These are phyloP conservation scores for Cucurbita argyrosperma DNA, from an alignment of 306 rosid species.

Conservation along the genomic window DNA sequence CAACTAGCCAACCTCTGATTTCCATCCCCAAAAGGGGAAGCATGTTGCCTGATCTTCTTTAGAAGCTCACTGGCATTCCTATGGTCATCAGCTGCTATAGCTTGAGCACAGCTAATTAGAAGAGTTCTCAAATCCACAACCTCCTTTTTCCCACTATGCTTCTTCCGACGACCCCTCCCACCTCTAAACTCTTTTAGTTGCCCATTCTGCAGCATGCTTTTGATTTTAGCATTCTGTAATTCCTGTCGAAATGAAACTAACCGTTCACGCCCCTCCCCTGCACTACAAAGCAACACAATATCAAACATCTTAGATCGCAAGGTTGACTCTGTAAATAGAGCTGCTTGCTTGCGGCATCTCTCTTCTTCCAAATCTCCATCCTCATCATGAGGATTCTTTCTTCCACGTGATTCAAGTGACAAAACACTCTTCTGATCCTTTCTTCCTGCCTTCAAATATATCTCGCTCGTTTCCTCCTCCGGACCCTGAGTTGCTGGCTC, in stretches of 20 bases:
- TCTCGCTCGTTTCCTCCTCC: constrained; percentile 12
- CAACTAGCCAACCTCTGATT: constrained; percentile 75
- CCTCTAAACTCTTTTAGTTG: constrained; percentile 27
- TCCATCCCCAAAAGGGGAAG: constrained; percentile 69
- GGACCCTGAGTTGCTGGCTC: constrained; percentile 12
- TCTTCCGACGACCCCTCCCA: constrained; percentile 60
- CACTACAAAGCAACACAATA: constrained; percentile 38
- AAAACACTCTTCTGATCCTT: constrained; percentile 20
- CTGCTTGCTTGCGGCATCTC: constrained; percentile 68
- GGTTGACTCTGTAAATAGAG: constrained; percentile 50
- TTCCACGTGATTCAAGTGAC: constrained; percentile 27
- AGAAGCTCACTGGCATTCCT: constrained; percentile 54
- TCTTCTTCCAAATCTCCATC: constrained; percentile 43
- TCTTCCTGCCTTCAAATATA: constrained; percentile 31
- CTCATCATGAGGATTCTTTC: constrained; percentile 37
- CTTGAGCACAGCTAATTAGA: constrained; percentile 68
- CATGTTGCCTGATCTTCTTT: constrained; percentile 59
- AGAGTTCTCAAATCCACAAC: constrained; percentile 86
- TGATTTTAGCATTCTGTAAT: constrained; percentile 29
- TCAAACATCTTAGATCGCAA: constrained; percentile 51
- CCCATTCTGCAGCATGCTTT: constrained; percentile 19
- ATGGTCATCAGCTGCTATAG: constrained; percentile 86
- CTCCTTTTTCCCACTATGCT: constrained; percentile 46
- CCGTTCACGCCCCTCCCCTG: constrained; percentile 31
- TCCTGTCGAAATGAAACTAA: constrained; percentile 40